Evolutionary conservation across 208 protist species (phyloP), one percentile per base, ranked within the genome.

Genomic region (Herpetomonas samuelpessoai): DNA sequence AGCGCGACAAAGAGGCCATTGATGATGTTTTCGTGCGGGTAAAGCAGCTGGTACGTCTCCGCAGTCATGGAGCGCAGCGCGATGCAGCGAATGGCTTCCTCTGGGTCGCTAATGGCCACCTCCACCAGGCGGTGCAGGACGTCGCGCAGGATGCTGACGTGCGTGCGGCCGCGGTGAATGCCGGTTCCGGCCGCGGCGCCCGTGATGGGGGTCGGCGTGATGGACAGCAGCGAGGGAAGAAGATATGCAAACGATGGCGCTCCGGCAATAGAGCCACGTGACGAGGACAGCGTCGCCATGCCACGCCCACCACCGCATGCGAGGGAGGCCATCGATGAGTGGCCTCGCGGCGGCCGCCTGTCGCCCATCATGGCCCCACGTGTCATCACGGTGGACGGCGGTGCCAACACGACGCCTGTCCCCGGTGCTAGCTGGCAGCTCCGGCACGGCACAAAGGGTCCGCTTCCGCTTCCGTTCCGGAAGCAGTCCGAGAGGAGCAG

Each of bases 21-120:
- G 18, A 94, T 31, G 6, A 87, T 62, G 12, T 73, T 53, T 27
- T 71, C 70, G 58, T 94, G 79, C 10, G 80, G 72, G 65, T 77
- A 91, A 2, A 94, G 55, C n/a, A 89, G 71, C 60, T 85, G 79
- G 60, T 83, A 74, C 12, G 79, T 83, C 30, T 82, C 76, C 0
- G 61, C 58, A 4, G 74, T 61, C 28, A 92, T 57, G 31, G 52
- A 80, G 45, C 69, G 66, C 18, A 93, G 69, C 19, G 86, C 86
- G 10, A 58, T 59, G 47, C 73, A 62, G 29, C 86, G 82, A 53
- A 93, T 78, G 18, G 68, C 62, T 47, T 68, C 71, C 71, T 91
- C 83, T 0, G 83, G 81, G 54, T 93, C 86, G 45, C 78, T 76
- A 2, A 86, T 72, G 9, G 86, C 82, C 53, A 87, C 59, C 50